Evolutionary conservation across 78 protist genomes (phyloP), one percentile per base, ranked within the genome.

Genomic region (Thecamonas trahens): DNA sequence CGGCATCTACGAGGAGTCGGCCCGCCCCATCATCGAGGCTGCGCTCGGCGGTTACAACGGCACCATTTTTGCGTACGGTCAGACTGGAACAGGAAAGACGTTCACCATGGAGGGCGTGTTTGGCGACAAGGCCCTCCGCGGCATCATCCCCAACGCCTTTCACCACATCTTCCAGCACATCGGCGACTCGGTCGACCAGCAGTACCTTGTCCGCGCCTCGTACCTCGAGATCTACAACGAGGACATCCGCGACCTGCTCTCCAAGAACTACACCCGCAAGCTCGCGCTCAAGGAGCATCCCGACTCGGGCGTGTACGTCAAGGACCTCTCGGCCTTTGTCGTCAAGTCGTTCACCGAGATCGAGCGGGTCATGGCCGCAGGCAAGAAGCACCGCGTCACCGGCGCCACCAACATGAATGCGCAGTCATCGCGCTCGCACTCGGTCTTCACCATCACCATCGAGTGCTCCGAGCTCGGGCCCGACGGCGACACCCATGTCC

Each of bases 371-470:
- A 61, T 80, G 53, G 58, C 67, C 4, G 45, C 47, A 7, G 86
- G 89, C 57, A 55, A 44, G 42, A n/a, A 13, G 8, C 29, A 35
- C 22, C 55, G 91, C 32, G 38, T 37, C 14, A 70, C 69, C 29
- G 93, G 82, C 31, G 47, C 85, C 15, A 88, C 88, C 15, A 1
- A 45, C 3, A 80, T 87, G 90, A 89, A 89, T 61, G 63, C 28
- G 26, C 37, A 9, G 20, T 70, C 76, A 11, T 71, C 80, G n/a
- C 77, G 93, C 22, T 86, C 90, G 31, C 93, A 88, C 59, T 5
- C 87, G 15, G 44, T 88, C 50, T 60, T 60, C 66, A 39, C 66
- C n/a, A 7, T 60, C 20, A 2, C 0, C 52, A 2, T 60, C 13
- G 45, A 22, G 18, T n/a, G n/a, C n/a, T n/a, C n/a, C n/a, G n/a